Evolutionary conservation across 2,329 filamentous ascomycete species (phyloP).

Genomic region (Claviceps purpurea): DNA sequence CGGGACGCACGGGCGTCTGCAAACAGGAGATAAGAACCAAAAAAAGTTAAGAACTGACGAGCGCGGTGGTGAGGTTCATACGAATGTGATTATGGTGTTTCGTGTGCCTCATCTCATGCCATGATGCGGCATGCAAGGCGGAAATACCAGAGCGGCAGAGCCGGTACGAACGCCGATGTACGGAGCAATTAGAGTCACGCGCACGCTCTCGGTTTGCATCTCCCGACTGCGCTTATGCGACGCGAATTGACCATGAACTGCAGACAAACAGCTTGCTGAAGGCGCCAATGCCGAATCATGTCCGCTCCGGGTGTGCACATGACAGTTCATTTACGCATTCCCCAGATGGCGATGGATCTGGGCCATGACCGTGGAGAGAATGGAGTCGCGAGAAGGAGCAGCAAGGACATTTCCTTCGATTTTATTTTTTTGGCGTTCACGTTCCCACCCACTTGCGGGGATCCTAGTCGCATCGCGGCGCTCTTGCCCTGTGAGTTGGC

Average conservation of each 20-base stretch:
- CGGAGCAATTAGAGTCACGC: too few species aligned
- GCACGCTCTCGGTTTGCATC: too few species aligned
- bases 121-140: too few species aligned
- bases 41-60: too few species aligned
- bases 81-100: too few species aligned
- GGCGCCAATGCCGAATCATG: constrained; percentile 1
- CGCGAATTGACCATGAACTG: neutral
- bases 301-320: neutral
- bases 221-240: too few species aligned
- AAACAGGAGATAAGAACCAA: too few species aligned
- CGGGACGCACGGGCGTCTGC: too few species aligned
- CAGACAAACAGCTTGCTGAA: neutral
- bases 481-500: constrained; percentile 10
- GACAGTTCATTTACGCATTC: neutral
- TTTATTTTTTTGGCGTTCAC: neutral
- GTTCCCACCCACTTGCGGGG: neutral
- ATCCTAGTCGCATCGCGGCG: constrained; percentile 2
- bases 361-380: neutral
- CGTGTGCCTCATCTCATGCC: too few species aligned
- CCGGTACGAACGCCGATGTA: too few species aligned
- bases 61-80: too few species aligned
- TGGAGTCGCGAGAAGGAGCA: neutral
- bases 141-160: too few species aligned
- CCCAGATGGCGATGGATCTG: neutral
- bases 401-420: neutral